A percentile compares a stretch with the other conserved stretches of the same genome.
Conservation (phyloP, 805 yeast species). For the Starmerella floricola region DNA sequence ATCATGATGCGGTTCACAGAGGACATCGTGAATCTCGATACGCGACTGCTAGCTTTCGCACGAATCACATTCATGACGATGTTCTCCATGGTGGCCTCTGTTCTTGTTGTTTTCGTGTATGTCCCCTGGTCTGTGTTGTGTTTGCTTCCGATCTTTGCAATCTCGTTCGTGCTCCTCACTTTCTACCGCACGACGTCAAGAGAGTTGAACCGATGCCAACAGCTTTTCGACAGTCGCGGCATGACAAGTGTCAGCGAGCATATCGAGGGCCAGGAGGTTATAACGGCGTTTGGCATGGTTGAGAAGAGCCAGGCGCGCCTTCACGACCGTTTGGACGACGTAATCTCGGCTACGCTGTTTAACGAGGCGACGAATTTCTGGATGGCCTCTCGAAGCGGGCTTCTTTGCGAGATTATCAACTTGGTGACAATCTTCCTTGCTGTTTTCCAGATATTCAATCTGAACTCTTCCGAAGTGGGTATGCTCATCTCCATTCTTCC, state of each 20-base stretch:
- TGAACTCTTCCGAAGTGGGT: constrained; percentile 53
- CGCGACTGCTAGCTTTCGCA: constrained; percentile 40
- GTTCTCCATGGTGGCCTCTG: constrained; percentile 44
- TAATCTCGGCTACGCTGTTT: constrained; percentile 54
- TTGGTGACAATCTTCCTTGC: constrained; percentile 46
- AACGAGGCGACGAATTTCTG: constrained; percentile 59
- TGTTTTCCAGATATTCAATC: constrained; percentile 45
- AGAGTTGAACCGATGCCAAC: constrained; percentile 62
- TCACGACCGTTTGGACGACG: constrained; percentile 37
- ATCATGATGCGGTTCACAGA: constrained; percentile 65
- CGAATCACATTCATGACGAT: constrained; percentile 33
- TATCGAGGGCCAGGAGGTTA: constrained; percentile 50
- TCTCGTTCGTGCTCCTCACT: constrained; percentile 31
- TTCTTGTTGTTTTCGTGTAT: constrained; percentile 54
- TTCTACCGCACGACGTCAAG: constrained; percentile 59
- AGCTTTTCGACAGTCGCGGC: constrained; percentile 55
- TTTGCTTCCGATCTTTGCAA: constrained; percentile 39
- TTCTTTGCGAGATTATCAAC: constrained; percentile 39
- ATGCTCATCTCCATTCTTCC: constrained; percentile 49
- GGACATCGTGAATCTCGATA: constrained; percentile 73
- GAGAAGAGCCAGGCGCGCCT: constrained; percentile 39
- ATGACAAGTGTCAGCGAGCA: constrained; percentile 59
- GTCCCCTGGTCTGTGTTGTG: constrained; percentile 57
- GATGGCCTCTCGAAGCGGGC: constrained; percentile 50
- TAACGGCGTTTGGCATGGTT: constrained; percentile 44